Percentiles rank a stretch among this genome's conserved stretches.
These are phyloP conservation scores for Cryphonectria carpinicola DNA, from an alignment of 2,329 filamentous ascomycete species.

Conservation along the genomic window DNA sequence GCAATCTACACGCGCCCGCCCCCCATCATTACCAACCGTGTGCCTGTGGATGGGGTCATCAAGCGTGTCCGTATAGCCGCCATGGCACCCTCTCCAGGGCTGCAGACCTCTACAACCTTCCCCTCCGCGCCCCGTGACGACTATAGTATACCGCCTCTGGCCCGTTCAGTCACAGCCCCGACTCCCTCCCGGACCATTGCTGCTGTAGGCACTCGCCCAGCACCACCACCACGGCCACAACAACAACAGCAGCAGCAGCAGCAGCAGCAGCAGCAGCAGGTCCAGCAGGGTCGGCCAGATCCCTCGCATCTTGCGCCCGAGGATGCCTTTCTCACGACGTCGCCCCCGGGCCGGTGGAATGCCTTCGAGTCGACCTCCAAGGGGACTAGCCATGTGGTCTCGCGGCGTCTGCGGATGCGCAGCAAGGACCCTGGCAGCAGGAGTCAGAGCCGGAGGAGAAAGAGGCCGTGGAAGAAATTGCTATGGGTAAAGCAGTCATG, in stretches of 20 bases:
- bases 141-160: constrained; percentile 37
- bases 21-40: not conserved
- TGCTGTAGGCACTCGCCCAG: not conserved
- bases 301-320: constrained; percentile 78
- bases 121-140: not conserved
- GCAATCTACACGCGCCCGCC: not conserved
- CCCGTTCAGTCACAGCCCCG: constrained; percentile 47
- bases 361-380: constrained; percentile 39
- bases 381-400: constrained; percentile 37
- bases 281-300: constrained; percentile 49
- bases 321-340: constrained; percentile 73
- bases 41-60: constrained; percentile 23
- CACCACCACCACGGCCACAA: not conserved
- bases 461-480: constrained; percentile 88
- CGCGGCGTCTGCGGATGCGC: constrained; percentile 46
- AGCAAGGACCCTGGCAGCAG: constrained; percentile 58
- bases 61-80: constrained; percentile 22
- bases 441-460: constrained; percentile 69
- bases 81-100: constrained; percentile 39
- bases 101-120: constrained; percentile 32
- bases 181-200: constrained; percentile 32
- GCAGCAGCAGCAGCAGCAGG: constrained; percentile 1
- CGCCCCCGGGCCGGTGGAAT: constrained; percentile 60
- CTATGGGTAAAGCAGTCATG: constrained; percentile 98
- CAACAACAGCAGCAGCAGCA: not conserved